Conservation (phyloP, 192 early-diverging fungal genomes). For the Mortierella claussenii region DNA sequence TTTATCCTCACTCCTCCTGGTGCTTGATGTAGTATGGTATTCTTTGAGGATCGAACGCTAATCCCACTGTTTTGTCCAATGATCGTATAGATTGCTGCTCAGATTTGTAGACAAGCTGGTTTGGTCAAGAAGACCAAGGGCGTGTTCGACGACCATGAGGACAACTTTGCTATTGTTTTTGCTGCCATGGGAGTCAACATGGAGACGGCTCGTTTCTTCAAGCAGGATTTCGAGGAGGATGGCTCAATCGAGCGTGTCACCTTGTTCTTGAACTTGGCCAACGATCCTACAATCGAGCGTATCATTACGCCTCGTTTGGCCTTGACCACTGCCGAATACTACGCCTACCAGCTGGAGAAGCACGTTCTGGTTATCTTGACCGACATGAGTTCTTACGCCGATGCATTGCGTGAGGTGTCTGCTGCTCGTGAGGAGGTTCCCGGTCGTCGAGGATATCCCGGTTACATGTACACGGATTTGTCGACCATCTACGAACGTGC, state of each 20-base stretch:
- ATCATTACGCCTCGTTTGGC: conserved; percentile 99
- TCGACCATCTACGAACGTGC: conserved; percentile 99
- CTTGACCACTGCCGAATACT: conserved; percentile 98
- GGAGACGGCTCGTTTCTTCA: conserved; percentile 99
- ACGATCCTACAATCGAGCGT: conserved; percentile 99
- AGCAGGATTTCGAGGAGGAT: conserved; percentile 99
- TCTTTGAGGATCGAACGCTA: conserved; percentile 1
- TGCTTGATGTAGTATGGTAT: not conserved
- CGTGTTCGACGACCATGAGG: conserved; percentile 94
- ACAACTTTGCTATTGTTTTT: conserved; percentile 99
- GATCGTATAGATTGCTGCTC: conserved; percentile 88
- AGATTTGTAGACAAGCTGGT: conserved; percentile 99
- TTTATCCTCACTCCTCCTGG: no score
- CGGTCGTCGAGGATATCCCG: conserved; percentile 98
- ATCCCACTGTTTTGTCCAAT: not conserved
- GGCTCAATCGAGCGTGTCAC: conserved; percentile 98
- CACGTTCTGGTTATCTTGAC: conserved; percentile 99
- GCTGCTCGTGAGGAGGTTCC: conserved; percentile 99
- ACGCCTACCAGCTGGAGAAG: conserved; percentile 99
- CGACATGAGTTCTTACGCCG: conserved; percentile 99
- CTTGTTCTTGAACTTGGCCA: conserved; percentile 99
- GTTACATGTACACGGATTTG: conserved; percentile 99
- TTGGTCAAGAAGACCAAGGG: conserved; percentile 95
- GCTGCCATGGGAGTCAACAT: conserved; percentile 99
- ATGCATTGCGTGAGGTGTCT: conserved; percentile 99